Evolutionary conservation across 176 grass and related monocot species (phyloP).

Genomic region (Guadua angustifolia): DNA sequence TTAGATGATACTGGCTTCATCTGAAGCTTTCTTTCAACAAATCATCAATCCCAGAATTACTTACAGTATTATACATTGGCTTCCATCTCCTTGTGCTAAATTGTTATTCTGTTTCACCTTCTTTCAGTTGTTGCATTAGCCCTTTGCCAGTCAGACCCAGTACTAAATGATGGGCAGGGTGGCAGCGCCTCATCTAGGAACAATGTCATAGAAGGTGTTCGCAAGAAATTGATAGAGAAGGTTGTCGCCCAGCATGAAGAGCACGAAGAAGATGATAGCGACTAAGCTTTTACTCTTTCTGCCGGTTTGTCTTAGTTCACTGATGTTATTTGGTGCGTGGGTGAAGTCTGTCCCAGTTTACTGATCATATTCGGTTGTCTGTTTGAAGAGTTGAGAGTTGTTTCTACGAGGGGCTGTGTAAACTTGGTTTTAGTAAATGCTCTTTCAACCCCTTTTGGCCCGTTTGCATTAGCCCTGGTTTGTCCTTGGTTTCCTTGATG

Average conservation of each 20-base stretch:
- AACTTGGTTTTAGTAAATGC: too few relatives aligned
- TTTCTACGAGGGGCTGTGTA: too few relatives aligned
- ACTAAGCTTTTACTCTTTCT: too few relatives aligned
- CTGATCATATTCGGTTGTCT: too few relatives aligned
- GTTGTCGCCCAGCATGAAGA: constrained; percentile 76
- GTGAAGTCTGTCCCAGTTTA: too few relatives aligned
- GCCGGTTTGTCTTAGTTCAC: too few relatives aligned
- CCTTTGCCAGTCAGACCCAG: constrained; percentile 82
- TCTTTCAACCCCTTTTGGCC: too few relatives aligned
- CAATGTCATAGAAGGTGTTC: constrained; percentile 81
- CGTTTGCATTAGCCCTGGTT: too few relatives aligned
- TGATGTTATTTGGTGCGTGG: too few relatives aligned
- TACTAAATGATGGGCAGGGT: constrained; percentile 84
- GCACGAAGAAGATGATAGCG: too few relatives aligned
- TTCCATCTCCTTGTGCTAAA: constrained; percentile 14
- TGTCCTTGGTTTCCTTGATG: too few relatives aligned
- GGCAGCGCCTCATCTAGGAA: constrained; percentile 64
- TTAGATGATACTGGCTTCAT: constrained; percentile 4
- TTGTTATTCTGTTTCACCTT: constrained; percentile 10
- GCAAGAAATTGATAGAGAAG: constrained; percentile 94
- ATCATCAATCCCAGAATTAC: not conserved
- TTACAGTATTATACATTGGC: not conserved
- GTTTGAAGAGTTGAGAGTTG: too few relatives aligned
- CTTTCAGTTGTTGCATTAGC: constrained; percentile 83
- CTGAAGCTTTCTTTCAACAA: constrained; percentile 15